Base-by-base conservation (phyloP, 2,329 filamentous ascomycete species). In the Aspergillus bombycis region DNA sequence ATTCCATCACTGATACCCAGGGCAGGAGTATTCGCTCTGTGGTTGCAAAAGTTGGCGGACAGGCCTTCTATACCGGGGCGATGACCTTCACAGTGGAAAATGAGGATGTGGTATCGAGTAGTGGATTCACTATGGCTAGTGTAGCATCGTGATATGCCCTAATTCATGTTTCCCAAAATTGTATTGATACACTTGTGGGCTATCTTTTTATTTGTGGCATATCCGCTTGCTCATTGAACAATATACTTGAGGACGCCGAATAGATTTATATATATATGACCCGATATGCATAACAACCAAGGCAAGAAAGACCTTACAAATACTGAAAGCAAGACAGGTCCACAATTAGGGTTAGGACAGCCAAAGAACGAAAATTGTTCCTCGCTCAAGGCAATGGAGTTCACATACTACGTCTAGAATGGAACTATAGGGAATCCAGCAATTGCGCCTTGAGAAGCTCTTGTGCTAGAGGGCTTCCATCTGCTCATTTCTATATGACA, bases 31-130 rank as follows among this genome's bases (percentile, higher is more conserved):
- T 36, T 28, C 54, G 61, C 0, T 63, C 63, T 3, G 73, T 77
- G 8, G 57, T 69, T 8, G 74, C 75, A 9, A 62, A 64, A 11
- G 74, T 78, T 19, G 73, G 77, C 54, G 76, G 76, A 2, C 61
- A 69, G 32, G 76, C 74, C 1, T 77, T 65, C 41, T 77, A 78
- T 62, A 77, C 74, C 0, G 75, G 76, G 10, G 59, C 70, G 9
- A 62, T 64, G 32, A 71, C 67, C 0, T 74, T 76, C 57, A 58
- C 75, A 19, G 64, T 73, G n/a, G 75, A 78, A 58, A 54, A 68
- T n/a, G 70, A 64, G 0, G 76, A 78, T 68, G 48, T 48, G 6
- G 70, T 62, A 10, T 65, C 67, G 3, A 55, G 50, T 23, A 65
- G 59, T 46, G 71, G 71, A 1, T 73, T 73, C 53, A 68, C 67